Base-by-base conservation (phyloP, 108 stramenopile genomes). In the Skeletonema grethae region DNA sequence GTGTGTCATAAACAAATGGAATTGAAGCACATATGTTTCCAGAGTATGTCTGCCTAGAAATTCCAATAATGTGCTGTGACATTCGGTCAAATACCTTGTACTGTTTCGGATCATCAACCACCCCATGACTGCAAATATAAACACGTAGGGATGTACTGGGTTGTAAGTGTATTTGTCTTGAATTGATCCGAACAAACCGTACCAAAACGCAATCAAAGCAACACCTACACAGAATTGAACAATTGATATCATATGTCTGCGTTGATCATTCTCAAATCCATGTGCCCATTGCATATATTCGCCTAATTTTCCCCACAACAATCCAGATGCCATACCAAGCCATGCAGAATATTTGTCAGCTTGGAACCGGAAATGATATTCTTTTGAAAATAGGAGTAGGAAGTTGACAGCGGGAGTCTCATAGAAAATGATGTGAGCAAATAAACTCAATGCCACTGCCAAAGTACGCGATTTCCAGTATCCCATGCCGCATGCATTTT, bases 21-120 rank as follows among this genome's bases (percentile, higher is more conserved):
- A 95, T 80, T 97, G 97, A 61, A 96, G 87, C 22, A 97, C 91
- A 73, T 97, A 97, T 7, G 97, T 97, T 79, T 97, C 97, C 29
- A 97, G 67, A 13, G 97, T 97, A 50, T 90, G 88, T 73, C 94
- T 88, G 15, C 97, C 97, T 31, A 97, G 72, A 64, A 87, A 89
- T 70, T 95, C 94, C 60, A 97, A 82, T 20, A 85, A 84, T 20
- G 79, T 79, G 41, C 84, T 84, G 58, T 89, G 86, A 30, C 80
- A 76, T 57, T 89, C 88, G 12, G 82, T 84, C 71, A 93, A 65
- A 70, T 96, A 93, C 31, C 91, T 87, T 20, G 78, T 85, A 22
- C 89, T 76, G 72, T 97, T 97, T 61, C 96, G 95, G 36, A 97
- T 70, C 92, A 92, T 87, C 36, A 97, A 76, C 86, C 94, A 97